Evolutionary conservation across 345 rosid genomes (phyloP), one percentile per base, ranked within the genome.

Genomic region (Pugionium dolabratum): DNA sequence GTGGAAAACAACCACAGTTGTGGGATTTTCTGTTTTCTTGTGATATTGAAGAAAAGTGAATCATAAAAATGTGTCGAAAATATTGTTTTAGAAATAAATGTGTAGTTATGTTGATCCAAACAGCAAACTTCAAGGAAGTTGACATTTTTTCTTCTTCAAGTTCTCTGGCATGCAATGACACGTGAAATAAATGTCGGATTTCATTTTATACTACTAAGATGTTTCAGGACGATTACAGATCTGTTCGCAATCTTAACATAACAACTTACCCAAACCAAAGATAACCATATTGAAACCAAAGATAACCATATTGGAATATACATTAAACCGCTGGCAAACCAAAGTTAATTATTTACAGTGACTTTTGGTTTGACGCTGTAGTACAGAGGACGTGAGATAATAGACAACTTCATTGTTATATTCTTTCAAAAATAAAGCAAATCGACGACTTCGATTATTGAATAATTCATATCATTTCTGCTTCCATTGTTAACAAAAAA

Each of bases 121-220:
- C 18, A 18, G 18, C 18, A 18, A 18, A 25, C 11, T 52, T 44
- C 62, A 2, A 43, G 62, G 62, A 45, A 54, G 4, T 4, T 4
- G 46, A 46, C 43, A 37, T 4, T 2, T 18, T 39, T 46, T 46
- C 40, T 51, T 54, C 3, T 66, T 69, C 54, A 35, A 70, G 54
- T 44, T 27, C 51, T 41, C 50, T 53, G 36, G 32, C 74, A 70
- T 70, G 74, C 74, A 61, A 45, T 71, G 59, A 44, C 32, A 25
- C 56, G 44, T 32, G 42, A 46, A 31, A 7, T 8, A 18, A 11
- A 34, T 54, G 73, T 47, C 47, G 31, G 40, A 56, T 46, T 18
- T 44, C 35, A 54, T 34, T 29, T 55, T 3, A 28, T 46, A 30
- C 31, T 30, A 18, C 18, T 18, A 18, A 18, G 18, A 18, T 18